A percentile compares a stretch with the other conserved stretches of the same genome.
Evolutionary conservation across 176 grass and related monocot species (phyloP).

Genomic region (Pontederia paniculata): DNA sequence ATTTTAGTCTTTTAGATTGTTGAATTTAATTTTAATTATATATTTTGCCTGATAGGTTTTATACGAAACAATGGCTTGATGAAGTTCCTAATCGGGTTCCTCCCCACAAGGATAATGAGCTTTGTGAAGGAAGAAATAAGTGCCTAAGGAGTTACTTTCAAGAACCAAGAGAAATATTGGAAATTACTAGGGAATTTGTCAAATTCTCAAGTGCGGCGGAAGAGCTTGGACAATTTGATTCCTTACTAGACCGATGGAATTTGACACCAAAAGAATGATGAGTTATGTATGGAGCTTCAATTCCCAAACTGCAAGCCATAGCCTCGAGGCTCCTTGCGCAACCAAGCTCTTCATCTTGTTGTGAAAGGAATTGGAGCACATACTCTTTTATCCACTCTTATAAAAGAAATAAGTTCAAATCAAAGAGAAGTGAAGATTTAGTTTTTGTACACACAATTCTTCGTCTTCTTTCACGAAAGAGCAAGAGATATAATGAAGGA

Average conservation of each 20-base stretch:
- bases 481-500: background rate
- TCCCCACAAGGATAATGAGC: constrained; percentile 5
- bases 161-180: too few species aligned
- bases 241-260: background rate
- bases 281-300: constrained; percentile 8
- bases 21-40: background rate
- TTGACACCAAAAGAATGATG: constrained; percentile 12
- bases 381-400: constrained; percentile 6
- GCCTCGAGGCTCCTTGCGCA: constrained; percentile 17
- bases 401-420: constrained; percentile 11
- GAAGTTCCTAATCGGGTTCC: background rate
- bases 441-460: constrained; percentile 22
- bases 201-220: background rate
- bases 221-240: background rate
- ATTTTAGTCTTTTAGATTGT: background rate
- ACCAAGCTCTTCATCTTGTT: constrained; percentile 11
- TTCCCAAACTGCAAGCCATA: constrained; percentile 7
- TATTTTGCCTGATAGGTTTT: background rate
- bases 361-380: constrained; percentile 21
- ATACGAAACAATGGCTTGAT: background rate
- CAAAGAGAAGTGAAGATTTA: constrained; percentile 4
- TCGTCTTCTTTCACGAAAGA: constrained; percentile 8
- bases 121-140: constrained; percentile 6
- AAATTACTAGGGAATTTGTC: too few species aligned
- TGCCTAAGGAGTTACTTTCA: constrained; percentile 1